Base-by-base conservation (phyloP, 1,284 basidiomycete genomes). In the Cutaneotrichosporon dermatis region DNA sequence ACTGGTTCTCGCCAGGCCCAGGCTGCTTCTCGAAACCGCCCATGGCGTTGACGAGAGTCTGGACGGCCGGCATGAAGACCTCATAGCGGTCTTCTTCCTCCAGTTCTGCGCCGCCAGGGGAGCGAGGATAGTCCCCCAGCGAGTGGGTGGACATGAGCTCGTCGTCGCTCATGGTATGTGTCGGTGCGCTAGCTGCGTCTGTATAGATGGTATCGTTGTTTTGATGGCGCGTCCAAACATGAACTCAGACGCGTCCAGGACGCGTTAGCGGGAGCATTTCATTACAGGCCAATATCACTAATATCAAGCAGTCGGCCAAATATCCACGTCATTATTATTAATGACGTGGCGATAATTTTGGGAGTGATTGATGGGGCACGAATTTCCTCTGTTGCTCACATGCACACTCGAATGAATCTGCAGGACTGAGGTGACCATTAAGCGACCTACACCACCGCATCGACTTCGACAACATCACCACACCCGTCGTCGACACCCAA, bases 21-120 rank as follows among this genome's bases (percentile, higher is more conserved):
- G 59, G 88, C 12, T 75, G 60, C 13, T 73, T 66, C 63, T 79
- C 77, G 59, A 70, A 79, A 12, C 76, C 78, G 59, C 78, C 78
- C n/a, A 79, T 51, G 39, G 75, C 72, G 55, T 70, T 75, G 53
- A 76, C 73, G 35, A 79, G 67, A 7, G 67, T 66, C 60, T 75
- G 72, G 1, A 77, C 74, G 9, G 73, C 77, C 1, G 74, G 74
- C 62, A 74, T 64, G 62, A 76, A 78, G 35, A 78, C 63, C 39
- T 67, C 71, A 55, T 63, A 64, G 5, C 73, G 69, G 54, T 72
- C 69, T 16, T 69, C 69, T 15, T 63, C 43, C 34, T 62, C 62
- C 16, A 55, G 43, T 3, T 53, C 43, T 37, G 43, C 54, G 15
- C 41, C 41, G 40, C 56, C 50, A 11, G 39, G 50, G 13, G 50